A percentile compares a stretch with the other conserved stretches of the same genome.
phyloP scores from a whole-genome alignment of 352 stramenopile genomes.

The Phytophthora palmivora region DNA sequence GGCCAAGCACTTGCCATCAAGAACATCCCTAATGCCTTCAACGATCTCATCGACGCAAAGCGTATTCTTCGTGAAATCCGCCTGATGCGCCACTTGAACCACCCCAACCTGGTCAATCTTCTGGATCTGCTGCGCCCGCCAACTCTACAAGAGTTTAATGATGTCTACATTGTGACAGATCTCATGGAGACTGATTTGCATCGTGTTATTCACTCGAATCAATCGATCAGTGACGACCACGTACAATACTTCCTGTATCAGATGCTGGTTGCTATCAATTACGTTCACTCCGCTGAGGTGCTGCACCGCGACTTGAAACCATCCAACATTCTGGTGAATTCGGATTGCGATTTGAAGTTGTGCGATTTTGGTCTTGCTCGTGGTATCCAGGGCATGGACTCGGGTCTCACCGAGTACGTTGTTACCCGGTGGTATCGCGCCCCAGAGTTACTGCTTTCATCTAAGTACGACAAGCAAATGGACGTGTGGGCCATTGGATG shows the following conservation, averaged over 20 bases:
- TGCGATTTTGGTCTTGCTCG: constrained; percentile 84
- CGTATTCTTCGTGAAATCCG: constrained; percentile 89
- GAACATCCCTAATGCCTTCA: constrained; percentile 95
- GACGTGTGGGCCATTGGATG: constrained; percentile 90
- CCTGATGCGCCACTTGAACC: constrained; percentile 88
- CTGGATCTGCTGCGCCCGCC: constrained; percentile 80
- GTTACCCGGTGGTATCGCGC: constrained; percentile 93
- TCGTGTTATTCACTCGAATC: constrained; percentile 84
- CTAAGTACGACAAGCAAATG: constrained; percentile 91
- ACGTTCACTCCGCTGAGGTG: constrained; percentile 83
- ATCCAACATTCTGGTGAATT: constrained; percentile 84
- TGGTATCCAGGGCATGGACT: constrained; percentile 76
- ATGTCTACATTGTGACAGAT: constrained; percentile 88
- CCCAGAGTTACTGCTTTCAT: constrained; percentile 92
- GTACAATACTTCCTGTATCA: constrained; percentile 86
- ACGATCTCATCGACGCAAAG: constrained; percentile 89
- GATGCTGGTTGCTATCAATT: constrained; percentile 81
- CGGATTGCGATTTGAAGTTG: constrained; percentile 82
- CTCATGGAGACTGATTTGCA: constrained; percentile 84
- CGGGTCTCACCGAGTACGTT: constrained; percentile 91
- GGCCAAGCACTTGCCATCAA: constrained; percentile 95
- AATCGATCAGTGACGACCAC: constrained; percentile 83
- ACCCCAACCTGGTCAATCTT: constrained; percentile 85
- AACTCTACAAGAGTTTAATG: constrained; percentile 89
- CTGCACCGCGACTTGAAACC: constrained; percentile 83